Conservation (phyloP, 345 rosid species). For the Eucalyptus curtisii region DNA sequence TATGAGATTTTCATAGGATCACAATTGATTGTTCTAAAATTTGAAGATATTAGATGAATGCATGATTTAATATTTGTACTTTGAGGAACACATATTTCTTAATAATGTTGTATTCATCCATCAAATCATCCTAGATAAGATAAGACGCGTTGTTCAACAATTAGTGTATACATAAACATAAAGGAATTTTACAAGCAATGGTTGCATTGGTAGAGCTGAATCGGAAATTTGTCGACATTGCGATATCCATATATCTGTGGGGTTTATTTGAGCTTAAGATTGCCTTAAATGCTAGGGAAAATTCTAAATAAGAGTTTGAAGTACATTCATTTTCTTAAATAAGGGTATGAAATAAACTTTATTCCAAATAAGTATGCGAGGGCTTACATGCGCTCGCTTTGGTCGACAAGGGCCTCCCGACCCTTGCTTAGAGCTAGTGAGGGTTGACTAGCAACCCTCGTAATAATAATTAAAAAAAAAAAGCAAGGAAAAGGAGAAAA, state of each 20-base stretch:
- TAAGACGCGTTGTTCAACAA: accelerated
- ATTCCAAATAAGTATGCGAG: too few species aligned
- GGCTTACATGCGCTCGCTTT: accelerated
- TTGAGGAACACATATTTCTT: background rate
- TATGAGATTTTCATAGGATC: accelerated
- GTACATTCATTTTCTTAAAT: too few species aligned
- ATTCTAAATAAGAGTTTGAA: too few species aligned
- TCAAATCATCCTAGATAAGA: background rate
- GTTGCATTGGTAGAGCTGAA: too few species aligned
- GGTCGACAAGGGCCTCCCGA: accelerated
- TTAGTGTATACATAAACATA: too few species aligned
- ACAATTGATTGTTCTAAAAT: too few species aligned
- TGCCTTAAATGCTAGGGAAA: too few species aligned
- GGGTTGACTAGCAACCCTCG: accelerated
- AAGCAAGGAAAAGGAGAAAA: too few species aligned
- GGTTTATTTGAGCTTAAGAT: background rate
- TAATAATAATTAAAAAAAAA: too few species aligned
- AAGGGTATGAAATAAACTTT: accelerated
- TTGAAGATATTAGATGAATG: too few species aligned
- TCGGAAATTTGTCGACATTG: accelerated
- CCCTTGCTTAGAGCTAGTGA: too few species aligned
- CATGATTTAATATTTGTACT: too few species aligned
- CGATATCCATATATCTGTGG: background rate
- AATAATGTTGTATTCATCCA: background rate
- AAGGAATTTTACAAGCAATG: background rate